These are phyloP conservation scores for Colletotrichum sp. DNA, from an alignment of 2,329 filamentous ascomycete species.

Conservation along the genomic window DNA sequence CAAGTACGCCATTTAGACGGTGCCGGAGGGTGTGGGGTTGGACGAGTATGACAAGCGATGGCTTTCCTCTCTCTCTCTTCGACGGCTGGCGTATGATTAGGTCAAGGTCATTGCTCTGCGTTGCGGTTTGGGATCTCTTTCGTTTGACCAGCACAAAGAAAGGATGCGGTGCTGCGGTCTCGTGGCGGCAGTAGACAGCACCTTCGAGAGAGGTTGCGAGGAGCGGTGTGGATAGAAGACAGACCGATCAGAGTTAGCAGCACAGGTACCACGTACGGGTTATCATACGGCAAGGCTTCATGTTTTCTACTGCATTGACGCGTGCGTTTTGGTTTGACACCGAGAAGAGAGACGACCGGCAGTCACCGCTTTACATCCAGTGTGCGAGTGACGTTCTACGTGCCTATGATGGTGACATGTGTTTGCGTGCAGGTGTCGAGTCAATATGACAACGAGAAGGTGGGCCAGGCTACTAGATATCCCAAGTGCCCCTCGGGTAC, in stretches of 20 bases:
- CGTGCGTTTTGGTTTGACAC: conserved; percentile 4
- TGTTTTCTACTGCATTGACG: conserved; percentile 35
- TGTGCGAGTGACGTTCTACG: neutral
- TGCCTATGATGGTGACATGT: neutral
- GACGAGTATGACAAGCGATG: conserved; percentile 17
- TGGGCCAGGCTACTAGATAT: neutral
- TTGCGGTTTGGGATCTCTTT: conserved; percentile 20
- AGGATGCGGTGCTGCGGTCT: neutral
- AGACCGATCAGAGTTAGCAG: conserved; percentile 38
- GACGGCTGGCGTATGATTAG: conserved; percentile 20
- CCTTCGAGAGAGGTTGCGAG: conserved; percentile 16
- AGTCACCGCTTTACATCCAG: neutral
- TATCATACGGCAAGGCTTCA: conserved; percentile 41
- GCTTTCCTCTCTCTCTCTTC: conserved; percentile 18
- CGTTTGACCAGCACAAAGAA: conserved; percentile 4
- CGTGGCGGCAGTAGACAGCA: neutral
- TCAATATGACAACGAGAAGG: neutral
- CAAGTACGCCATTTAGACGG: conserved; percentile 89
- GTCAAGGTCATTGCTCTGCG: conserved; percentile 21
- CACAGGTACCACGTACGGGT: conserved; percentile 38
- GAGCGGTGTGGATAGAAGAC: conserved; percentile 27
- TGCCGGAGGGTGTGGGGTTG: conserved; percentile 18
- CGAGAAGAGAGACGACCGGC: conserved; percentile 15
- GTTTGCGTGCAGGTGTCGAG: neutral
- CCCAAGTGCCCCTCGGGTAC: fast-evolving